phyloP scores from a whole-genome alignment of 2,329 filamentous ascomycete genomes.

The Zelopaecilomyces penicillatus region DNA sequence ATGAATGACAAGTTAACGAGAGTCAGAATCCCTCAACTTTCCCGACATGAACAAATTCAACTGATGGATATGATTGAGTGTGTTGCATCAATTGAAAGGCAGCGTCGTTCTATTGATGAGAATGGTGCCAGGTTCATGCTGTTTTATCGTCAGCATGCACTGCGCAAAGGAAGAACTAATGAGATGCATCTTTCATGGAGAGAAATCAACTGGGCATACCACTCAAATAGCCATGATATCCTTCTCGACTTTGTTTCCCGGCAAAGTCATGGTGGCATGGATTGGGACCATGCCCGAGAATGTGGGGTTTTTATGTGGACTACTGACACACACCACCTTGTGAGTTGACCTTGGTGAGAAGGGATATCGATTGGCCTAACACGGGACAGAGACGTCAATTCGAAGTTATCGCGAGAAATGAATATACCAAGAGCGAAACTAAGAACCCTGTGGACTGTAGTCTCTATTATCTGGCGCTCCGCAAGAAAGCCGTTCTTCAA shows the following conservation, averaged over 20 bases:
- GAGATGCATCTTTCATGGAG: conserved; percentile 64
- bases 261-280: conserved; percentile 70
- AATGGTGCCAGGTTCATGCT: conserved; percentile 83
- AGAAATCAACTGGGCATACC: conserved; percentile 79
- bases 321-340: conserved; percentile 64
- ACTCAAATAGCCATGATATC: conserved; percentile 82
- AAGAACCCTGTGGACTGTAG: conserved; percentile 89
- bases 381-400: conserved; percentile 52
- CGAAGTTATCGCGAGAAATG: conserved; percentile 82
- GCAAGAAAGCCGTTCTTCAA: conserved; percentile 82
- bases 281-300: conserved; percentile 79
- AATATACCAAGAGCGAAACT: conserved; percentile 80
- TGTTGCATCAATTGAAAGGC: conserved; percentile 72
- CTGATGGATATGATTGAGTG: conserved; percentile 80
- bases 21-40: conserved; percentile 69
- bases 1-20: conserved; percentile 72
- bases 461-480: conserved; percentile 81
- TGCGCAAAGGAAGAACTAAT: conserved; percentile 57
- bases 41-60: conserved; percentile 78
- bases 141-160: conserved; percentile 73
- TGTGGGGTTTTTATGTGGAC: conserved; percentile 96
- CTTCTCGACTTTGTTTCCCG: conserved; percentile 72
- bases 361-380: conserved; percentile 9
- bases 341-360: conserved; percentile 35
- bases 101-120: conserved; percentile 81